Evolutionary conservation across 768 basidiomycete genomes (phyloP), one percentile per base, ranked within the genome.

Genomic region (Leccinum longicurvipes): DNA sequence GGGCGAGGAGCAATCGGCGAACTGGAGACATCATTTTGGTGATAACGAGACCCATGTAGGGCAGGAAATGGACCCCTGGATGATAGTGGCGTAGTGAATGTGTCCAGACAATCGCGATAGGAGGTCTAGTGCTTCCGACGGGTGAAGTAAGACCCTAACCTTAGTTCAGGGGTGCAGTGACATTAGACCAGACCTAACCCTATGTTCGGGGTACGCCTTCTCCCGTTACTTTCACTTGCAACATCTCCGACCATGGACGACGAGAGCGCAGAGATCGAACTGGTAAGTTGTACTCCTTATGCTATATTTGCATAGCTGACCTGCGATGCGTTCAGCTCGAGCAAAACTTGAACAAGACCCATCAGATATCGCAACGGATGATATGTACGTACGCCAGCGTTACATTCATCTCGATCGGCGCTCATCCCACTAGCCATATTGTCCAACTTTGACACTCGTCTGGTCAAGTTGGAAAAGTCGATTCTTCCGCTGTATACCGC

Each of bases 301-400:
- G 11, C 12, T 15, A n/a, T 11, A 25, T 21, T 34, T 42, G 1
- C 4, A 3, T 11, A 10, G 39, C 42, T 60, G 14, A 57, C 28
- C 12, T 36, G 3, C 24, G 17, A 12, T 36, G 7, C 29, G 12
- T 19, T 23, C 45, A 91, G 91, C 79, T 93, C 10, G 89, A 93
- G 73, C 91, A 93, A 71, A 92, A 93, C 67, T 76, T 93, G 42
- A 85, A 88, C 70, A 93, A 92, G 73, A 93, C 91, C 0, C 82
- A 82, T 21, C 89, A 89, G 64, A 87, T 91, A 57, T 92, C 91
- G 1, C 87, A 88, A 64, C 79, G 89, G 50, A 93, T 93, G 91
- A 91, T 83, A 57, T 82, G 90, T 93, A 74, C 53, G 87, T 64
- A 9, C 24, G 31, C 23, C 4, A 27, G 67, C 41, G 34, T 50